A percentile compares a stretch with the other conserved stretches of the same genome.
Conservation (phyloP, 2,329 filamentous ascomycete genomes). For the Calonectria honghensis region DNA sequence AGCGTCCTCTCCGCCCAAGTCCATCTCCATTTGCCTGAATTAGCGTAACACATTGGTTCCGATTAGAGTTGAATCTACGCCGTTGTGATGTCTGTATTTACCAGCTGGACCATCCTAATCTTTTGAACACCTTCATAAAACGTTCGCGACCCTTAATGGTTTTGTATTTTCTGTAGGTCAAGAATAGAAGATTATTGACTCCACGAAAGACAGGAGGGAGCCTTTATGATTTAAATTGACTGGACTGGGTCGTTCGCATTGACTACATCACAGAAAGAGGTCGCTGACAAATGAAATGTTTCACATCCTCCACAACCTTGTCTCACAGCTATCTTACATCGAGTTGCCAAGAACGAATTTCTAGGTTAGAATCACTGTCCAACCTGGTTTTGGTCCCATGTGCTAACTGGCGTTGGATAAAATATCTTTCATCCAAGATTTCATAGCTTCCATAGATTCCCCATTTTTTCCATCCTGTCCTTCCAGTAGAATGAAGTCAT, state of each 20-base stretch:
- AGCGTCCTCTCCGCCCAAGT: background rate
- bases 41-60: no score
- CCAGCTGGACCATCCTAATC: no score
- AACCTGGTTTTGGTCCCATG: background rate
- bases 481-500: conserved; percentile 44
- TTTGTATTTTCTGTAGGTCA: no score
- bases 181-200: no score
- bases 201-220: no score
- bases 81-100: no score
- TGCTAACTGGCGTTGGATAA: background rate
- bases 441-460: conserved; percentile 34
- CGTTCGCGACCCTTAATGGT: no score
- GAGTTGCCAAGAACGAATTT: background rate
- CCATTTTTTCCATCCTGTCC: conserved; percentile 28
- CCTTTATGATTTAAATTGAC: no score
- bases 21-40: background rate
- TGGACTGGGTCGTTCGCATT: no score
- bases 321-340: conserved; percentile 1
- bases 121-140: no score
- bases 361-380: background rate
- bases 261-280: background rate
- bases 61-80: no score
- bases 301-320: background rate
- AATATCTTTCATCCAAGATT: conserved; percentile 18
- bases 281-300: background rate